Base-by-base conservation (phyloP, 352 stramenopile species). In the Phytophthora colocasiae region DNA sequence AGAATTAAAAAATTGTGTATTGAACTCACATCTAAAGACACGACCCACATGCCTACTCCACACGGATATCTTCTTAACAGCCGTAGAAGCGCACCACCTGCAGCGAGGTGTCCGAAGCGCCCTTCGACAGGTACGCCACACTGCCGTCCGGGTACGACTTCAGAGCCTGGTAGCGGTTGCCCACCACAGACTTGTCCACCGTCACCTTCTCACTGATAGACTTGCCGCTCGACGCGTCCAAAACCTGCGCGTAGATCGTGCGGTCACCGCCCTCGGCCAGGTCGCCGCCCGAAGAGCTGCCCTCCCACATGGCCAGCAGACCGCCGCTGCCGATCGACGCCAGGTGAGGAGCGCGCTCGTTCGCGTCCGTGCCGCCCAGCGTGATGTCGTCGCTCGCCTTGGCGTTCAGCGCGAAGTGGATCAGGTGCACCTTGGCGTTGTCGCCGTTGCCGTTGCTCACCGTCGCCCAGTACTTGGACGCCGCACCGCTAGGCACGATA, bases 121-220 rank as follows among this genome's bases (percentile, higher is more conserved):
- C 73, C 69, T 78, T 85, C 24, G 76, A 82, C 38, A 87, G 26
- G 69, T 87, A 85, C 5, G 73, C 80, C 9, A 87, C 78, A 3
- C 63, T 80, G 38, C 80, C 78, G 45, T 89, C 78, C 9, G 77
- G 73, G 60, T 67, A 86, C 31, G 53, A 55, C 45, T 79, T 83
- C 55, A 90, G 69, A 32, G 77, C 81, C 69, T 88, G 79, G 75
- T 87, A 90, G 9, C 79, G 72, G 64, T 90, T 90, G 62, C 81
- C 81, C 50, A 76, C 60, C 44, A 88, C 69, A 9, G 63, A 64
- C 8, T 57, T 67, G 40, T 76, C 74, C n/a, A 89, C 71, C 14
- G 70, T 77, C 31, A 80, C 69, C n/a, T 76, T 77, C 2, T 75
- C 66, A 50, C 81, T 85, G 59, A 87, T 73, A 26, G 73, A 38